Evolutionary conservation across 805 yeast species (phyloP).

Genomic region (Wickerhamomyces bisporus): DNA sequence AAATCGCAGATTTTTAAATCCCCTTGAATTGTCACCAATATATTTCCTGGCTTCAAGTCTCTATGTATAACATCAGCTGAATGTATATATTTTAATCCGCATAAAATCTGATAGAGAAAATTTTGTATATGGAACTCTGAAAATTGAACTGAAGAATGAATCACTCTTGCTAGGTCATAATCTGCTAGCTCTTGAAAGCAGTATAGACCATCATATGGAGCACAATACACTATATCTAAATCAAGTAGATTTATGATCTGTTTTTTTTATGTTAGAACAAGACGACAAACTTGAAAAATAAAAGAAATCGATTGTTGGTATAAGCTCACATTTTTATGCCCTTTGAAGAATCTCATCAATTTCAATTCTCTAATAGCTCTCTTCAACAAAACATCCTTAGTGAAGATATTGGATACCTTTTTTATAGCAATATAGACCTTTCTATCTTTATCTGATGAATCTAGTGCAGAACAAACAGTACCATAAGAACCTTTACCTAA

Average conservation of each 20-base stretch:
- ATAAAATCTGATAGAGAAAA: conserved; percentile 73
- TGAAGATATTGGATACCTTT: conserved; percentile 68
- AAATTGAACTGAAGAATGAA: conserved; percentile 69
- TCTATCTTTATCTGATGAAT: conserved; percentile 30
- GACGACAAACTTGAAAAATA: no score
- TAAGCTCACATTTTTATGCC: conserved; percentile 62
- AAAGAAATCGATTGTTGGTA: background rate
- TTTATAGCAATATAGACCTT: conserved; percentile 62
- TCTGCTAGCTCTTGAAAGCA: conserved; percentile 85
- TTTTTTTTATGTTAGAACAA: no score
- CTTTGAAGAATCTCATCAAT: conserved; percentile 75
- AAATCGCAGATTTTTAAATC: conserved; percentile 84
- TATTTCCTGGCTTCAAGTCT: conserved; percentile 89
- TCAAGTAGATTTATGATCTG: conserved; percentile 68
- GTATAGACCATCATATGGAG: conserved; percentile 81
- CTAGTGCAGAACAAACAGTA: conserved; percentile 71
- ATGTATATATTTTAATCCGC: conserved; percentile 86
- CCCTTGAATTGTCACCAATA: conserved; percentile 71
- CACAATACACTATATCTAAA: conserved; percentile 58
- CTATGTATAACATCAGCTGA: conserved; percentile 90
- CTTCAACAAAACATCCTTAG: conserved; percentile 59
- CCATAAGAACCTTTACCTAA: conserved; percentile 89
- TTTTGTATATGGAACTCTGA: conserved; percentile 79
- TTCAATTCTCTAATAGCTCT: conserved; percentile 82
- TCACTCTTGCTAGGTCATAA: conserved; percentile 75